These are phyloP conservation scores for Aspergillus amoenus DNA, from an alignment of 2,329 filamentous ascomycete genomes.

Conservation along the genomic window DNA sequence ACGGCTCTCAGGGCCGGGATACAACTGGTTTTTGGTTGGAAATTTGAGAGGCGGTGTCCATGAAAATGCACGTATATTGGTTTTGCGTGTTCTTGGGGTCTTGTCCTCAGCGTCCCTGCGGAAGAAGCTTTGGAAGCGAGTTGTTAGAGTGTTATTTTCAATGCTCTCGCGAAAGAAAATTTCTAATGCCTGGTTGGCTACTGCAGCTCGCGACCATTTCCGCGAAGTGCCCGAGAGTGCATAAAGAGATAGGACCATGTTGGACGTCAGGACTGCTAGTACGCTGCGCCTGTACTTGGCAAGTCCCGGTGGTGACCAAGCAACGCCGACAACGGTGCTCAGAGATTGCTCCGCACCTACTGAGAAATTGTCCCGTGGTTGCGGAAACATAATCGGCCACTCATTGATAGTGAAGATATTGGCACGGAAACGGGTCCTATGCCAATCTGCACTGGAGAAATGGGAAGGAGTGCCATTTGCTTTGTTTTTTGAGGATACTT, in stretches of 20 bases:
- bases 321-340: constrained; percentile 49
- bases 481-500: constrained; percentile 14
- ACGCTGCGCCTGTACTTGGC: constrained; percentile 54
- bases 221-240: constrained; percentile 47
- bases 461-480: constrained; percentile 24
- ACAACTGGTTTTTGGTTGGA: constrained; percentile 7
- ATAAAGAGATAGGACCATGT: constrained; percentile 58
- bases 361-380: constrained; percentile 51
- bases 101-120: constrained; percentile 19
- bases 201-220: constrained; percentile 53
- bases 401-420: constrained; percentile 55
- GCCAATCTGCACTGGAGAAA: constrained; percentile 34
- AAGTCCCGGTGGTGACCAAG: constrained; percentile 59
- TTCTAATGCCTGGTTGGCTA: constrained; percentile 53
- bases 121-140: constrained; percentile 34
- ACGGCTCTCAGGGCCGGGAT: constrained; percentile 22
- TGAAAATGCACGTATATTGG: constrained; percentile 41
- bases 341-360: constrained; percentile 59
- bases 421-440: constrained; percentile 44
- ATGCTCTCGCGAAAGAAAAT: constrained; percentile 35
- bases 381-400: constrained; percentile 47
- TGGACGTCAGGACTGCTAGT: constrained; percentile 57
- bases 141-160: constrained; percentile 20
- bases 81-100: constrained; percentile 27
- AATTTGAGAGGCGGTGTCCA: constrained; percentile 38